Evolutionary conservation across 1,284 basidiomycete genomes (phyloP).

Genomic region (Binderoboletus segoi): DNA sequence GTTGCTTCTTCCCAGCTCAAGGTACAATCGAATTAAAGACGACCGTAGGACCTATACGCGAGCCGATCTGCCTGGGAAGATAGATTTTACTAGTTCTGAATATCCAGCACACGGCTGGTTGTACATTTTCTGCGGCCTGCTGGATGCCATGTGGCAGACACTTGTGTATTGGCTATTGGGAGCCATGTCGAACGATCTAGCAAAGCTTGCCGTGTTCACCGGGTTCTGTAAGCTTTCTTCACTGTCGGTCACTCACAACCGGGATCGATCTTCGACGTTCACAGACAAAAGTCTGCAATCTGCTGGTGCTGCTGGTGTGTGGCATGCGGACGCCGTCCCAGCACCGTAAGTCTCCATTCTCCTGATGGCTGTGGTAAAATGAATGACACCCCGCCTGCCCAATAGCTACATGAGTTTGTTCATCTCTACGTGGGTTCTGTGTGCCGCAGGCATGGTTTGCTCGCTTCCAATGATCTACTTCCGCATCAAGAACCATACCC

Average conservation of each 20-base stretch:
- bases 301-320: conserved; percentile 35
- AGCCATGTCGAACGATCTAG: conserved; percentile 37
- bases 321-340: conserved; percentile 30
- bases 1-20: background rate
- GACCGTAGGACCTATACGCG: conserved; percentile 51
- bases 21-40: conserved; percentile 3
- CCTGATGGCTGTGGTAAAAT: background rate
- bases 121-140: conserved; percentile 46
- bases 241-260: background rate
- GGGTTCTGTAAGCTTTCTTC: conserved; percentile 31
- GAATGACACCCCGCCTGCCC: background rate
- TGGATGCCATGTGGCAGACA: conserved; percentile 65
- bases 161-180: conserved; percentile 55
- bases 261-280: background rate
- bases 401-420: conserved; percentile 42
- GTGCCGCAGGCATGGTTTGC: conserved; percentile 37
- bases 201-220: conserved; percentile 35
- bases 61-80: conserved; percentile 38
- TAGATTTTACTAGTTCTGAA: conserved; percentile 46
- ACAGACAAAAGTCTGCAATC: conserved; percentile 35
- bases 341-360: conserved; percentile 23
- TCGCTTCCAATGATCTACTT: conserved; percentile 43
- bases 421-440: conserved; percentile 40
- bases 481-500: conserved; percentile 41
- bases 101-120: conserved; percentile 47